phyloP scores from a whole-genome alignment of 441 rosid genomes.

The Brassica hybrid region DNA sequence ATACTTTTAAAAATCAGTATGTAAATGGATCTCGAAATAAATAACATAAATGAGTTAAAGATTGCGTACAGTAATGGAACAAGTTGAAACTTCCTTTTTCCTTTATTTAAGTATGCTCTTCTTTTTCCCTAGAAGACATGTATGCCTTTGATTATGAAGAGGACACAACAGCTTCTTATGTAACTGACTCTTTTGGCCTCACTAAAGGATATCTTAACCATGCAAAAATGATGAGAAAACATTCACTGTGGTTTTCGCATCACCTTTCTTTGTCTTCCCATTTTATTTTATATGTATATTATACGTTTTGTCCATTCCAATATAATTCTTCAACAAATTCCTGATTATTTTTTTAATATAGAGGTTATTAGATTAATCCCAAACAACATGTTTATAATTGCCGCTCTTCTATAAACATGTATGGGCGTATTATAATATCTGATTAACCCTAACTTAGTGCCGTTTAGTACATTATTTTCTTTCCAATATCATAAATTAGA shows the following conservation, averaged over 20 bases:
- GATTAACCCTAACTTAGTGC: conserved; percentile 2
- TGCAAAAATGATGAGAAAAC: background rate
- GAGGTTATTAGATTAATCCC: background rate
- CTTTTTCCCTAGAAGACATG: conserved; percentile 33
- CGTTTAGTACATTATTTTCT: background rate
- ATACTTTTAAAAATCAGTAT: background rate
- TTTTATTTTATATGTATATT: no score
- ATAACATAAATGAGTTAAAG: conserved; percentile 10
- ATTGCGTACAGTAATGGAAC: conserved; percentile 27
- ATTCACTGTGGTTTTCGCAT: background rate
- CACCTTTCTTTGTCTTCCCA: no score
- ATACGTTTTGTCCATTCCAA: no score
- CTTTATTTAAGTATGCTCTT: conserved; percentile 10
- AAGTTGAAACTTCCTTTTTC: background rate
- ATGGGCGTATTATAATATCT: background rate
- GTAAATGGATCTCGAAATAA: background rate
- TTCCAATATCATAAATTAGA: background rate
- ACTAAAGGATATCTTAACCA: background rate
- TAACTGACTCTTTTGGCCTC: conserved; percentile 30
- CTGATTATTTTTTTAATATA: no score
- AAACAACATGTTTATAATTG: background rate
- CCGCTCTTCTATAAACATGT: background rate
- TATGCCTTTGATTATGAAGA: conserved; percentile 41
- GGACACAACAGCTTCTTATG: conserved; percentile 41
- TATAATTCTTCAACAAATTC: no score